These are phyloP conservation scores for Trichosporon inkin DNA, from an alignment of 1,284 basidiomycete species.

Conservation along the genomic window DNA sequence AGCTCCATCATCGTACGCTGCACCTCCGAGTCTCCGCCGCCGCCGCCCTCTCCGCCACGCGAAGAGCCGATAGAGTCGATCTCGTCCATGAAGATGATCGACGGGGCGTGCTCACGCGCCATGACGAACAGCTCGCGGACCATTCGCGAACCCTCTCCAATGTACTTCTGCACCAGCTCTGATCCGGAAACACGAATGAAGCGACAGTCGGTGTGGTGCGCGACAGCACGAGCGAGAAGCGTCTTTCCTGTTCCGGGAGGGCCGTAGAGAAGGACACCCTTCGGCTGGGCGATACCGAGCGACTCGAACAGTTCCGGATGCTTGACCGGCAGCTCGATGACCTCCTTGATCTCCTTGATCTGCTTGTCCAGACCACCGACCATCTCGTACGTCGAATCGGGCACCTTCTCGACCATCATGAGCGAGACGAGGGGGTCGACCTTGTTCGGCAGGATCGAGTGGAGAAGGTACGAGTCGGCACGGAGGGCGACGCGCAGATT, in stretches of 20 bases:
- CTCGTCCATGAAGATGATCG: conserved; percentile 99
- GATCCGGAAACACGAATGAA: conserved; percentile 95
- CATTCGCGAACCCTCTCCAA: conserved; percentile 95
- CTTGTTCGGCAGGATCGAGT: conserved; percentile 92
- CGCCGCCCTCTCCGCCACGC: conserved; percentile 80
- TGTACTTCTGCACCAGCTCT: conserved; percentile 97
- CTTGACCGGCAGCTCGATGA: conserved; percentile 96
- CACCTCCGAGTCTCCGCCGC: conserved; percentile 89
- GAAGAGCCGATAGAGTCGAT: conserved; percentile 97
- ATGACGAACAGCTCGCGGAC: conserved; percentile 97
- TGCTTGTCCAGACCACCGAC: conserved; percentile 96
- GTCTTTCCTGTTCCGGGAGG: conserved; percentile 98
- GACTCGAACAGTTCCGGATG: conserved; percentile 96
- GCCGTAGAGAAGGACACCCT: conserved; percentile 92
- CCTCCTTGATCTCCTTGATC: conserved; percentile 99
- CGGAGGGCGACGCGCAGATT: conserved; percentile 90
- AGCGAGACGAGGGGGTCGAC: conserved; percentile 90
- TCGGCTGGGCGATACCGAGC: conserved; percentile 94
- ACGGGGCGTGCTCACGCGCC: conserved; percentile 97
- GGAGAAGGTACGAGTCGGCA: conserved; percentile 90
- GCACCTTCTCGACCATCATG: conserved; percentile 99
- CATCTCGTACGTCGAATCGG: conserved; percentile 99
- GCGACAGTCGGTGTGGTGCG: conserved; percentile 96
- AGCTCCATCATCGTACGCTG: conserved; percentile 97
- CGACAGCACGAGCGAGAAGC: conserved; percentile 84